Evolutionary conservation across 345 rosid genomes (phyloP), one percentile per base, ranked within the genome.

Genomic region (Salix caprea): DNA sequence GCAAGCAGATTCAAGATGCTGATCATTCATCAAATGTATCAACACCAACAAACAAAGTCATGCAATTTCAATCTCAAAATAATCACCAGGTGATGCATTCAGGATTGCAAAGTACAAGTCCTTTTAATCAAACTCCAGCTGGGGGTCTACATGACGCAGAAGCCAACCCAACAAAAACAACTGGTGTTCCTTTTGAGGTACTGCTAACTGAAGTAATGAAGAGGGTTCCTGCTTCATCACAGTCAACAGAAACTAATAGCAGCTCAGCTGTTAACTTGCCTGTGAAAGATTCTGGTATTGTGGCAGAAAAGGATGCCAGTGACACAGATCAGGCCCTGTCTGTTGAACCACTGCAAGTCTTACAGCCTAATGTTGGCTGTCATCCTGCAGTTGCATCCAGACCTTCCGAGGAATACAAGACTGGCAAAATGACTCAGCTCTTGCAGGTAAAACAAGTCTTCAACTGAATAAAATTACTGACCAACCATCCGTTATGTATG

Each of bases 381-480:
- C 87, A 82, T 44, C 78, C 92, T 65, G 85, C 73, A 36, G 79
- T 84, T 78, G 64, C 81, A 64, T 75, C 89, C 9, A 88, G 79
- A 74, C 89, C 91, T n/a, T 28, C 85, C 75, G 89, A 87, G 60
- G 86, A 84, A 73, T 88, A 82, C 40, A 88, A 89, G 82, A 77
- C 85, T 73, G 97, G 94, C 46, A 92, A 88, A 79, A 90, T 93
- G 97, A 92, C 96, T 9, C 91, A 93, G 81, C 91, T 93, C 36
- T 84, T 96, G 83, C 94, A 90, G 98, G 99, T 96, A 85, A 60
- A 34, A 70, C 39, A 52, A 69, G 30, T 5, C 14, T 12, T 50
- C 23, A 46, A 30, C 6, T 13, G 6, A 4, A 42, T 42, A 42
- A 42, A 24, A 21, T 26, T 23, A 46, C 14, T 18, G 56, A 61